Evolutionary conservation across 2,329 filamentous ascomycete species (phyloP), one percentile per base, ranked within the genome.

Genomic region (Sporothrix brunneoviolacea): DNA sequence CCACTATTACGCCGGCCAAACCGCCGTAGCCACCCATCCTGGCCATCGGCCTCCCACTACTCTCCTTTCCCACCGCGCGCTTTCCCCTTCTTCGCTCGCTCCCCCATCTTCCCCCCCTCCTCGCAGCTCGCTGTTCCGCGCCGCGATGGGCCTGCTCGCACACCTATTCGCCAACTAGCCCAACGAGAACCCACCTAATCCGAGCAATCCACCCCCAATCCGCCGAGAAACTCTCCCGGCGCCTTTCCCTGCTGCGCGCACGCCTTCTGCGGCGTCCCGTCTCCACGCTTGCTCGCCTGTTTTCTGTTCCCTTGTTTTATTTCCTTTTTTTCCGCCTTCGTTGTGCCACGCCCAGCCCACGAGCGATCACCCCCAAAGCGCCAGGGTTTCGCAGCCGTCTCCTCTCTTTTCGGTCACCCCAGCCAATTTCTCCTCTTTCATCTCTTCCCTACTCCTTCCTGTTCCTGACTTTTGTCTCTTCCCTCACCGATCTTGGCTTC

Each of bases 1-100:
- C 75, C 75, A 79, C 75, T 75, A 76, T 78, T 77, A 70, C 66
- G 73, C 75, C 75, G 75, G 74, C 68, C 65, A 77, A 73, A 75
- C 64, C 72, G 74, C 75, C 75, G 75, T 68, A 63, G 65, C 62
- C 62, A 65, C 64, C 61, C 65, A 64, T 65, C 51, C 45, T 51
- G 21, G 9, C 22, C 28, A 48, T 53, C 52, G 55, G 40, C 49
- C 54, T 52, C 43, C 50, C 52, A 48, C 36, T 46, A 19, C 38
- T 8, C 38, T 66, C 65, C 67, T 61, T 57, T 56, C 47, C 54
- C 48, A 54, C 47, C 47, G 51, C 52, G 41, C 50, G 46, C 48
- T 35, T 44, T 42, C 30, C 30, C 32, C 16, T 44, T 38, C 12
- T 39, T 49, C 19, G 10, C 32, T 5, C 35, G 15, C 16, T 42